A percentile compares a stretch with the other conserved stretches of the same genome.
These are phyloP conservation scores for Colletotrichum chlorophyti DNA, from an alignment of 2,329 filamentous ascomycete genomes.

Conservation along the genomic window DNA sequence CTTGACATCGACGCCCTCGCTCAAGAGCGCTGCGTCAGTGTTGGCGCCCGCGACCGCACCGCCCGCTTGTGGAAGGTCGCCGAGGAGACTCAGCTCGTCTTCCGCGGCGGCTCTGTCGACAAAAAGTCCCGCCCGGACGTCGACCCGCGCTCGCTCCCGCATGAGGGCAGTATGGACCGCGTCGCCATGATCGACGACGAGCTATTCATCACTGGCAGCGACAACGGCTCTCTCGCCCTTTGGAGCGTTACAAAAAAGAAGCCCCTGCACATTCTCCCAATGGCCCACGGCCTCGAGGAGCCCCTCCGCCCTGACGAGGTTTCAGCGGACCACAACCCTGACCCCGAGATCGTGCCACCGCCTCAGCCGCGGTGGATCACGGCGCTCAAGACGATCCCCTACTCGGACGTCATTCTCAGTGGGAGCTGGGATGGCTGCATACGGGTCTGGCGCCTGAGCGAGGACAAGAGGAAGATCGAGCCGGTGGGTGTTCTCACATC, in stretches of 20 bases:
- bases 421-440: slow-evolving; percentile 95
- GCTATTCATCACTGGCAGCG: slow-evolving; percentile 90
- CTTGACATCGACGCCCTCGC: slow-evolving; percentile 83
- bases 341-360: slow-evolving; percentile 63
- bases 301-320: slow-evolving; percentile 70
- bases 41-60: slow-evolving; percentile 89
- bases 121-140: slow-evolving; percentile 52
- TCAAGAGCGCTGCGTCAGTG: slow-evolving; percentile 88
- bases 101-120: slow-evolving; percentile 74
- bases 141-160: slow-evolving; percentile 61
- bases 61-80: slow-evolving; percentile 95
- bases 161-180: slow-evolving; percentile 88
- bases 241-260: slow-evolving; percentile 97
- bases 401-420: slow-evolving; percentile 87
- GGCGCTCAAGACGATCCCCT: slow-evolving; percentile 83
- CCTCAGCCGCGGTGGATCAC: slow-evolving; percentile 89
- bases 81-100: slow-evolving; percentile 94
- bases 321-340: slow-evolving; percentile 74
- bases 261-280: slow-evolving; percentile 78
- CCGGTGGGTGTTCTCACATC: slow-evolving; percentile 66
- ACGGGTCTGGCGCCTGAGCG: slow-evolving; percentile 82
- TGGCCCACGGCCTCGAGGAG: slow-evolving; percentile 86
- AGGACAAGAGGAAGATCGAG: slow-evolving; percentile 83
- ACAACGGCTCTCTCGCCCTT: slow-evolving; percentile 85
- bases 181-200: slow-evolving; percentile 89